Evolutionary conservation across 208 protist genomes (phyloP).

Genomic region (Leishmania gerbilli): DNA sequence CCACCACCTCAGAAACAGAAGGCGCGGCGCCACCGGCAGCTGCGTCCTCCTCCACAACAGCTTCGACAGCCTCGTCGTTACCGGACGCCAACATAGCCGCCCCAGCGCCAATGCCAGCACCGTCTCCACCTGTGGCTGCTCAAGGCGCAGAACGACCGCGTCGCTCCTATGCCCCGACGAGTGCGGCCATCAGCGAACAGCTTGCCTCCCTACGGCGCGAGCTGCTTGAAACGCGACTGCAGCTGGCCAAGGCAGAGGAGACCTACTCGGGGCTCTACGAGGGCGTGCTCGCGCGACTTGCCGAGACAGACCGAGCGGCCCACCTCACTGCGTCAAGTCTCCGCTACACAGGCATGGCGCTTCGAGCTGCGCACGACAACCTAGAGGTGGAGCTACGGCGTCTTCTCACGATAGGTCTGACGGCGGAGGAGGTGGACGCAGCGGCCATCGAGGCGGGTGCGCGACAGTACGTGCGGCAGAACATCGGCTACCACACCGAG

Average conservation of each 20-base stretch:
- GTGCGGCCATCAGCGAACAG: conserved; percentile 17
- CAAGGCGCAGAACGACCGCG: neutral
- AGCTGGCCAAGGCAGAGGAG: conserved; percentile 37
- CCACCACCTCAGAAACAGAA: neutral
- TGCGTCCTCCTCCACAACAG: neutral
- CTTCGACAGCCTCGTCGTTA: neutral
- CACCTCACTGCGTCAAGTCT: conserved; percentile 53
- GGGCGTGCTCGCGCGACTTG: conserved; percentile 44
- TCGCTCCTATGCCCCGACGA: conserved; percentile 3
- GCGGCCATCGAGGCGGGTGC: conserved; percentile 77
- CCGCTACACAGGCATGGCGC: conserved; percentile 78
- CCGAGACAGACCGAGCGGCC: conserved; percentile 48
- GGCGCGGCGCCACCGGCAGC: neutral
- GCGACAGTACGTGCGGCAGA: conserved; percentile 71
- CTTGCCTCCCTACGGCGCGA: conserved; percentile 38
- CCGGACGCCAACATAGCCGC: neutral
- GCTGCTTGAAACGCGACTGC: conserved; percentile 59
- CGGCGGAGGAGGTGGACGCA: conserved; percentile 43
- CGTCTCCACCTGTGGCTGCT: neutral
- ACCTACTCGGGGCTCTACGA: conserved; percentile 23
- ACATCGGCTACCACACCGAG: conserved; percentile 77
- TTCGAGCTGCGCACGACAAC: conserved; percentile 60
- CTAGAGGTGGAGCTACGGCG: conserved; percentile 80
- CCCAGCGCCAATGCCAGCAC: neutral
- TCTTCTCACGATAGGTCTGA: conserved; percentile 56